Evolutionary conservation across 345 rosid species (phyloP).

Genomic region (thale cress (Arabidopsis thaliana)): TAIR10.1 NC_003074.8:5340001-5340500

Average conservation of each 20-base stretch:
- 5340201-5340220: conserved; percentile 24
- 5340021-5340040: conserved; percentile 18
- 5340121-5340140: not conserved
- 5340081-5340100: not conserved
- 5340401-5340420: not conserved
- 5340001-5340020: conserved; percentile 2
- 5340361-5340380: conserved; percentile 19
- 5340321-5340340: not conserved
- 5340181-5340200: not conserved
- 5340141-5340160: not conserved
- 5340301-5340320: not conserved
- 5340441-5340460: not conserved
- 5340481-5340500: conserved; percentile 84
- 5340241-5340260: conserved; percentile 34
- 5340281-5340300: not conserved
- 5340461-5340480: conserved; percentile 59
- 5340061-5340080: conserved; percentile 18
- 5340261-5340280: not conserved
- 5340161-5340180: not conserved
- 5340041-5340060: conserved; percentile 24
- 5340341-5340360: not conserved
- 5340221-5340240: conserved; percentile 2
- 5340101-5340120: not conserved
- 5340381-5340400: not conserved
- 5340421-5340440: not conserved